phyloP scores from a whole-genome alignment of 2,329 filamentous ascomycete genomes.

The Aureobasidium zeae region DNA sequence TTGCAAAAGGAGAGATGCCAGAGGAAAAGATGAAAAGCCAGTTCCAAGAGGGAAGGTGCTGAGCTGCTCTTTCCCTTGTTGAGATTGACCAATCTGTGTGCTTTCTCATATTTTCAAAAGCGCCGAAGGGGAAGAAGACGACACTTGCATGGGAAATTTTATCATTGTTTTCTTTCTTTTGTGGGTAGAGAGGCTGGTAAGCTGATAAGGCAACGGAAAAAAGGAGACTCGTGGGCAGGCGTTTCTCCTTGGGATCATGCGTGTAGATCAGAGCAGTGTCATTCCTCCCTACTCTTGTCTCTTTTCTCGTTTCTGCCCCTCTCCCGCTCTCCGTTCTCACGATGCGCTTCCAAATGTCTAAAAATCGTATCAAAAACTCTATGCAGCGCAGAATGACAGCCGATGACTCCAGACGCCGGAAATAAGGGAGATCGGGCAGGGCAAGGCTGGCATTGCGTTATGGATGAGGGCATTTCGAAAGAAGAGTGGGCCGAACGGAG shows the following conservation, averaged over 20 bases:
- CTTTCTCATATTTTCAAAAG: too few relatives aligned
- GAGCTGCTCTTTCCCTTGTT: too few relatives aligned
- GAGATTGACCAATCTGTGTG: background rate
- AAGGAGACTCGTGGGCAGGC: constrained; percentile 2
- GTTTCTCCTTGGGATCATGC: constrained; percentile 6
- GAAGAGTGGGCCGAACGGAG: too few relatives aligned
- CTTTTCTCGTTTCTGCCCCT: background rate
- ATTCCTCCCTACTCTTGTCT: constrained; percentile 3
- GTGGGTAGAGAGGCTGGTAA: constrained; percentile 10
- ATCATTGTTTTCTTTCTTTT: too few relatives aligned
- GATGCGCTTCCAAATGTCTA: background rate
- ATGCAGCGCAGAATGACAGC: constrained; percentile 11
- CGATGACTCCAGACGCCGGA: constrained; percentile 12
- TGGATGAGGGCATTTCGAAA: constrained; percentile 1
- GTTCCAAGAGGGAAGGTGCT: too few relatives aligned
- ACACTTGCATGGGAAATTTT: constrained; percentile 9
- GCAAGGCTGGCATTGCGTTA: too few relatives aligned
- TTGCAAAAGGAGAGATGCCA: too few relatives aligned
- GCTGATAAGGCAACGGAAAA: constrained; percentile 13
- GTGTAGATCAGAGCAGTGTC: constrained; percentile 6
- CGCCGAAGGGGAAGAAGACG: background rate
- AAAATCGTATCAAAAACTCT: constrained; percentile 4
- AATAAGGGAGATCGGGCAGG: too few relatives aligned
- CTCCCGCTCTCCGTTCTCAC: too few relatives aligned
- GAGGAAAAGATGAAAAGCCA: too few relatives aligned